phyloP scores from a whole-genome alignment of 257 asterid species.

The Oldenlandia corymbosa region DNA sequence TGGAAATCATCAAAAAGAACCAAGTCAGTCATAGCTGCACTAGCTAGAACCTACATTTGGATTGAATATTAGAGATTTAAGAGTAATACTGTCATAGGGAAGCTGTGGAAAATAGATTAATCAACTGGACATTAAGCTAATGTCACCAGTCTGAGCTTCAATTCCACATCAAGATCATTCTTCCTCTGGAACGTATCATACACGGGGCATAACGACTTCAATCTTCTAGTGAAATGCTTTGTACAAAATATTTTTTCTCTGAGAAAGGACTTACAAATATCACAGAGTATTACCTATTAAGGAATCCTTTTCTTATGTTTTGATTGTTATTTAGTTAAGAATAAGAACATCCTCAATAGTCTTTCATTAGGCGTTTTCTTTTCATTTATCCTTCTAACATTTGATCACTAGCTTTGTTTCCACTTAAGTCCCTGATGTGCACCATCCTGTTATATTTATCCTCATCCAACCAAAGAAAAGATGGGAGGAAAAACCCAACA shows the following conservation, averaged over 20 bases:
- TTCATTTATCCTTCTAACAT: background rate
- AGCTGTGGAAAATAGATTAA: background rate
- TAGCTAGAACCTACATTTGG: background rate
- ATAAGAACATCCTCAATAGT: background rate
- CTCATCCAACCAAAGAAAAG: background rate
- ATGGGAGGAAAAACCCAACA: background rate
- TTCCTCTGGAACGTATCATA: background rate
- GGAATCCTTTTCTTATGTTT: background rate
- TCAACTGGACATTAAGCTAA: background rate
- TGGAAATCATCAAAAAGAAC: conserved; percentile 11
- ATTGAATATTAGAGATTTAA: background rate
- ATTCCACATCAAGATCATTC: background rate
- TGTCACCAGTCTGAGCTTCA: background rate
- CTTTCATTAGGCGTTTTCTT: background rate
- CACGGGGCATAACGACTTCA: too few species aligned
- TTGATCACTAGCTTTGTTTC: background rate
- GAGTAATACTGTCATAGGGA: too few species aligned
- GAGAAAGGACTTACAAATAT: background rate
- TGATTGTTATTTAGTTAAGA: background rate
- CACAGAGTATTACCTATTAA: background rate
- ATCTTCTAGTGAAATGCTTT: background rate
- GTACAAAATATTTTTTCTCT: background rate
- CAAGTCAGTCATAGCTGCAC: background rate
- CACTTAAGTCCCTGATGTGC: background rate
- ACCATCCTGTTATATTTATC: background rate